These are phyloP conservation scores for Pestalotiopsis sp. DNA, from an alignment of 2,329 filamentous ascomycete species.

Conservation along the genomic window DNA sequence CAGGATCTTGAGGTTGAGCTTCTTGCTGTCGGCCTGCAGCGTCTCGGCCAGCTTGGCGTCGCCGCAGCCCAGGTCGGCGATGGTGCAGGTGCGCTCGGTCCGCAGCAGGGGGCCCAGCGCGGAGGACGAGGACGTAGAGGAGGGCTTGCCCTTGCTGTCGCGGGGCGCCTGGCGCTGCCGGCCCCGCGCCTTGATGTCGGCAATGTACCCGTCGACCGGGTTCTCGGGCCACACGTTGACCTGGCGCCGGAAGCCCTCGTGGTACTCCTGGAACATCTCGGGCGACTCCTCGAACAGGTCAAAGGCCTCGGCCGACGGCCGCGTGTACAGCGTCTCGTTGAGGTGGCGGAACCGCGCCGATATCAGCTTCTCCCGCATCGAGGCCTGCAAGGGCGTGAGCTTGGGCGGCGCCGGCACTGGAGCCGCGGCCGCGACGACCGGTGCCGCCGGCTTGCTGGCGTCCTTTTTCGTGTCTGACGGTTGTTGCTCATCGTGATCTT, in stretches of 20 bases:
- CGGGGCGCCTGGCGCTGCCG: slow-evolving; percentile 43
- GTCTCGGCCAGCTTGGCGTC: slow-evolving; percentile 80
- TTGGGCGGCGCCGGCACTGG: slow-evolving; percentile 52
- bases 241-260: slow-evolving; percentile 93
- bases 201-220: slow-evolving; percentile 86
- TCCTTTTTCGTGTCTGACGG: slow-evolving; percentile 10
- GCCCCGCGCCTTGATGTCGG: slow-evolving; percentile 69
- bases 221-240: slow-evolving; percentile 97
- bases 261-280: slow-evolving; percentile 95
- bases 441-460: slow-evolving; percentile 19
- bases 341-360: slow-evolving; percentile 96
- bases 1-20: slow-evolving; percentile 73
- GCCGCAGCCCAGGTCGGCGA: slow-evolving; percentile 92
- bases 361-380: slow-evolving; percentile 93
- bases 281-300: slow-evolving; percentile 81
- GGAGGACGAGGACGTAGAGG: slow-evolving; percentile 21
- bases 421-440: slow-evolving; percentile 37
- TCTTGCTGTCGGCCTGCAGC: slow-evolving; percentile 64
- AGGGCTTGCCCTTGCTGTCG: slow-evolving; percentile 8
- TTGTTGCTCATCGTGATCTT: slow-evolving; percentile 15
- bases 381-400: slow-evolving; percentile 88
- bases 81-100: slow-evolving; percentile 71
- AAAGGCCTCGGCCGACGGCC: slow-evolving; percentile 82
- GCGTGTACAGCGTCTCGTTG: slow-evolving; percentile 95
- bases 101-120: slow-evolving; percentile 64